These are phyloP conservation scores for Volutella citrinella DNA, from an alignment of 2,329 filamentous ascomycete species.

Conservation along the genomic window DNA sequence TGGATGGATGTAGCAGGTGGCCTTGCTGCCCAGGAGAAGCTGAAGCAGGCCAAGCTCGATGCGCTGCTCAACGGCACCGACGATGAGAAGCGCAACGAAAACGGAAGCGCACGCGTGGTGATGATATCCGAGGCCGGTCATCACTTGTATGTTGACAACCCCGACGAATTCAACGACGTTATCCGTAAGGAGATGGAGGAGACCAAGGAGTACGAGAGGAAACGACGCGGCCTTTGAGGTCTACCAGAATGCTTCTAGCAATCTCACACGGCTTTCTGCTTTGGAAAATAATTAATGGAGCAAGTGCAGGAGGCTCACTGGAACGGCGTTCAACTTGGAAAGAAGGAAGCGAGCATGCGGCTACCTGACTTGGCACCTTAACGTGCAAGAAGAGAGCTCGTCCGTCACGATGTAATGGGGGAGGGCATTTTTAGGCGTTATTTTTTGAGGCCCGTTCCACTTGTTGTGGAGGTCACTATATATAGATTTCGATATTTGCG, in stretches of 20 bases:
- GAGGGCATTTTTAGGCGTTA: constrained; percentile 18
- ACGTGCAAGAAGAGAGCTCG: constrained; percentile 10
- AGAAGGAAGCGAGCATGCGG: constrained; percentile 7
- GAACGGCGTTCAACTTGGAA: constrained; percentile 17
- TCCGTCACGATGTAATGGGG: constrained; percentile 13
- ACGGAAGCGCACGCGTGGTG: constrained; percentile 78
- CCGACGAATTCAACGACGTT: constrained; percentile 54
- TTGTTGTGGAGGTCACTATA: constrained; percentile 10
- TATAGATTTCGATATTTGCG: constrained; percentile 18
- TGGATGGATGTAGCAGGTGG: constrained; percentile 98
- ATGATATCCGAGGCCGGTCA: constrained; percentile 65
- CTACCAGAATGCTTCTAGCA: no score
- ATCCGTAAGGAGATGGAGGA: constrained; percentile 53
- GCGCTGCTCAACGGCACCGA: constrained; percentile 59
- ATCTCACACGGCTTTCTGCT: no score
- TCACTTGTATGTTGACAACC: constrained; percentile 59
- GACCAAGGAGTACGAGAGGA: constrained; percentile 34
- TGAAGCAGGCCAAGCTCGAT: constrained; percentile 64
- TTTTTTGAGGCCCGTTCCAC: no score
- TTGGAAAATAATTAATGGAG: constrained; percentile 1
- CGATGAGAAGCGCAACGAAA: constrained; percentile 69
- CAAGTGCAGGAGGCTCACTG: constrained; percentile 4
- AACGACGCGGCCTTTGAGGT: constrained; percentile 18
- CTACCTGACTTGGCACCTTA: constrained; percentile 9
- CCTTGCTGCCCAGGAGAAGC: constrained; percentile 72